A percentile compares a stretch with the other conserved stretches of the same genome.
Conservation (phyloP, 1,284 basidiomycete species). For the Pterulicium gracile region DNA sequence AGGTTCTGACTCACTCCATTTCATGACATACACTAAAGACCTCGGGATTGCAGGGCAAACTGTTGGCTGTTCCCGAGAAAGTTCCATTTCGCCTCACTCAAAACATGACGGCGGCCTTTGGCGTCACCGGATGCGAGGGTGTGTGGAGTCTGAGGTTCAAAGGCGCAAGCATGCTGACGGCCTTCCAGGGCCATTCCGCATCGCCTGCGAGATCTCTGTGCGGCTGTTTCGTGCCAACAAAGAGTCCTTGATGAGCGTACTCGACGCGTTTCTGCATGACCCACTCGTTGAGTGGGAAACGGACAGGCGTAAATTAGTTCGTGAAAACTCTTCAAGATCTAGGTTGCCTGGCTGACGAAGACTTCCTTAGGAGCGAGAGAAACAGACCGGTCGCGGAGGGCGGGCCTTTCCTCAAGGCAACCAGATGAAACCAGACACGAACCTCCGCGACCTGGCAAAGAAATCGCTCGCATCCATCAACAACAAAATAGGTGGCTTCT, state of each 20-base stretch:
- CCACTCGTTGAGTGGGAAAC: conserved; percentile 96
- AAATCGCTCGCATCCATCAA: conserved; percentile 72
- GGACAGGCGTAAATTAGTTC: conserved; percentile 50
- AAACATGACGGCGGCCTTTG: conserved; percentile 89
- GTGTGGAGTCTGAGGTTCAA: too few species aligned
- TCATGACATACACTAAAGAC: conserved; percentile 1
- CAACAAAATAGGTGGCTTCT: conserved; percentile 74
- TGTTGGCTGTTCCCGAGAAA: conserved; percentile 83
- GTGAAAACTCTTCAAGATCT: too few species aligned
- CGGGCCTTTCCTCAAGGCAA: conserved; percentile 3
- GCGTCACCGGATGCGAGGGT: conserved; percentile 92
- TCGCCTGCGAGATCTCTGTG: conserved; percentile 88
- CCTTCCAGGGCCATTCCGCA: conserved; percentile 80
- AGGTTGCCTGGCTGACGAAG: too few species aligned
- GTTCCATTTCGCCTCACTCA: conserved; percentile 96
- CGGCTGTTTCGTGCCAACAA: conserved; percentile 83
- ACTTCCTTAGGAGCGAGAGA: conserved; percentile 14
- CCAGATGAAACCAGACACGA: conserved; percentile 31
- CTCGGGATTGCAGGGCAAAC: conserved; percentile 54
- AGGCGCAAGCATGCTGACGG: too few species aligned
- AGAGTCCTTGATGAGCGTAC: conserved; percentile 90
- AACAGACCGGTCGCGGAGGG: conserved; percentile 24
- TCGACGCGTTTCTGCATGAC: conserved; percentile 97
- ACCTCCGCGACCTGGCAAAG: conserved; percentile 58
- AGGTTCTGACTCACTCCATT: conserved; percentile 6